Evolutionary conservation across 2,329 filamentous ascomycete species (phyloP).

Genomic region (Aspergillus sp.): DNA sequence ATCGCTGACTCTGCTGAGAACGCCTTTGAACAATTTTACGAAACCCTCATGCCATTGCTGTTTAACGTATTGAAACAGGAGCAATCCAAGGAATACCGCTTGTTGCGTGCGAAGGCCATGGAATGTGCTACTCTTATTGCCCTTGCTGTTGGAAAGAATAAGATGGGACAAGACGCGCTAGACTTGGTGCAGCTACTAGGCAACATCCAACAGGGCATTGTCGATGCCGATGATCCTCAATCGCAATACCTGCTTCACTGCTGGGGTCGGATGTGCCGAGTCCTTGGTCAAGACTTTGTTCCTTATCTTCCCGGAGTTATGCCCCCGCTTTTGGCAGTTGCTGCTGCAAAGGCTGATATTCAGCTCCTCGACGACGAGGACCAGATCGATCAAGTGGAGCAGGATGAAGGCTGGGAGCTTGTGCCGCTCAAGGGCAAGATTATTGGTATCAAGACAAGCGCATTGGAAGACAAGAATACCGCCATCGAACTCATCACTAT

Average conservation of each 20-base stretch:
- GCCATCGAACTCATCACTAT: constrained; percentile 98
- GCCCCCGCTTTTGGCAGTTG: constrained; percentile 86
- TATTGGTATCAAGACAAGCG: constrained; percentile 96
- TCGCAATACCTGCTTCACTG: constrained; percentile 97
- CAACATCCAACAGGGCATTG: constrained; percentile 80
- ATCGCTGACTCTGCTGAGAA: constrained; percentile 98
- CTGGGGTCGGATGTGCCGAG: constrained; percentile 98
- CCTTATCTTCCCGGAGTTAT: constrained; percentile 92
- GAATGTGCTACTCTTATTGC: constrained; percentile 95
- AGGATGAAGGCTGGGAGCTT: constrained; percentile 96
- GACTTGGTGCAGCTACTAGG: constrained; percentile 84
- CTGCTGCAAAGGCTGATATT: constrained; percentile 94
- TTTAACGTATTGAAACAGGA: constrained; percentile 87
- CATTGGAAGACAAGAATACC: constrained; percentile 98
- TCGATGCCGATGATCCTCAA: constrained; percentile 91
- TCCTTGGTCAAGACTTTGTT: constrained; percentile 85
- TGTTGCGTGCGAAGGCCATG: constrained; percentile 96
- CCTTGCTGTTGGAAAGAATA: constrained; percentile 88
- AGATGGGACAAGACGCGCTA: constrained; percentile 83
- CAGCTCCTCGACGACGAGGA: constrained; percentile 95
- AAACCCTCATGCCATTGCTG: constrained; percentile 90
- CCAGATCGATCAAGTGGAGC: constrained; percentile 85
- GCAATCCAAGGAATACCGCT: constrained; percentile 87
- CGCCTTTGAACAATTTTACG: constrained; percentile 93
- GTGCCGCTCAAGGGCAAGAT: constrained; percentile 97